Percentiles rank a stretch among this genome's conserved stretches.
These are phyloP conservation scores for Nicotiana rustica DNA, from an alignment of 305 asterid genomes.

Conservation along the genomic window DNA sequence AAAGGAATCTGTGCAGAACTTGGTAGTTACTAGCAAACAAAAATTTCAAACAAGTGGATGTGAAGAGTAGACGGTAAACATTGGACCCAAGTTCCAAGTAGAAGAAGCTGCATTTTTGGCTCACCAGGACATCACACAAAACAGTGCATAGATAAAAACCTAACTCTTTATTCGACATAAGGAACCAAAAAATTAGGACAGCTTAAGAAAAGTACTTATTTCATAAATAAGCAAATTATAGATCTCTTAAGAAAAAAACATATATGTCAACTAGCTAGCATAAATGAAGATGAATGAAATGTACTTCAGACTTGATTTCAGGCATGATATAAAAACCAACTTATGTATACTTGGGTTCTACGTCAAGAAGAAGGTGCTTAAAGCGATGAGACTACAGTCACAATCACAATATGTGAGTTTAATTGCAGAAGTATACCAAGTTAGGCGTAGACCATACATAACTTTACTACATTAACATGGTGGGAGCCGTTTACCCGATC, in stretches of 20 bases:
- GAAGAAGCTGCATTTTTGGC: not conserved
- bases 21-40: not conserved
- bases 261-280: not conserved
- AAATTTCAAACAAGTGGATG: not conserved
- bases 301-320: not conserved
- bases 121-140: not conserved
- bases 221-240: not conserved
- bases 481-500: not conserved
- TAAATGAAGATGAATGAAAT: not conserved
- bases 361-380: not conserved
- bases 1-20: not conserved
- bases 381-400: not conserved
- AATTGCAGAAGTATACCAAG: not conserved
- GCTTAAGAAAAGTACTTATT: not conserved
- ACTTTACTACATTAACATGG: not conserved
- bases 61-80: conserved; percentile 6
- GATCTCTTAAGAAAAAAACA: not conserved
- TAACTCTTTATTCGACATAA: not conserved
- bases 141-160: not conserved
- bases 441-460: not conserved
- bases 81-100: not conserved
- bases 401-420: not conserved
- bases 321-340: not conserved
- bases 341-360: not conserved
- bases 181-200: not conserved